These are phyloP conservation scores for Sesbania bispinosa DNA, from an alignment of 306 rosid genomes.

Conservation along the genomic window DNA sequence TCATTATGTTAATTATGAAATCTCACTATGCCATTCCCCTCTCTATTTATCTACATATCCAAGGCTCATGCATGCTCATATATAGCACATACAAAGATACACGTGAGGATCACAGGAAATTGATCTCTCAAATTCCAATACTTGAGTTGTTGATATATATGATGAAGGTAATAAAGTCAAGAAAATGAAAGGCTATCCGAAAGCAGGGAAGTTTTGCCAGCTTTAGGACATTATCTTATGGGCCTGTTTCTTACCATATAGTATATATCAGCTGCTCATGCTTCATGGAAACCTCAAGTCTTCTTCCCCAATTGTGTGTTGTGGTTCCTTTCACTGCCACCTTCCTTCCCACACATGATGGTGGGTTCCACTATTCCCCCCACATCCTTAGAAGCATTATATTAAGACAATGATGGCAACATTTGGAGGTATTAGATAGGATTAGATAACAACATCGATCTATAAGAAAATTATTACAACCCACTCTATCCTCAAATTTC, in stretches of 20 bases:
- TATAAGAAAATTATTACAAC: slow-evolving; percentile 14
- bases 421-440: slow-evolving; percentile 35
- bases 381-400: slow-evolving; percentile 23
- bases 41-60: neutral
- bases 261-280: neutral
- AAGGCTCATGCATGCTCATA: neutral
- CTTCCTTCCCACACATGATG: slow-evolving; percentile 30
- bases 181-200: slow-evolving; percentile 48
- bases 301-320: neutral
- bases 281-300: neutral
- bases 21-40: neutral
- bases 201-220: slow-evolving; percentile 15
- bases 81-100: neutral
- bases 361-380: slow-evolving; percentile 34
- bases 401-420: slow-evolving; percentile 23
- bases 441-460: slow-evolving; percentile 14
- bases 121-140: slow-evolving; percentile 16
- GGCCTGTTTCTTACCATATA: slow-evolving; percentile 10
- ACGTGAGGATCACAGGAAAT: slow-evolving; percentile 35
- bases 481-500: neutral
- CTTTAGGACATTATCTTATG: slow-evolving; percentile 26
- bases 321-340: neutral
- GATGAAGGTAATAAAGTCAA: slow-evolving; percentile 39
- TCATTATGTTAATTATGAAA: neutral
- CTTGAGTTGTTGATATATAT: slow-evolving; percentile 26